Conservation (phyloP, 805 yeast genomes). For the Saturnispora bothae region DNA sequence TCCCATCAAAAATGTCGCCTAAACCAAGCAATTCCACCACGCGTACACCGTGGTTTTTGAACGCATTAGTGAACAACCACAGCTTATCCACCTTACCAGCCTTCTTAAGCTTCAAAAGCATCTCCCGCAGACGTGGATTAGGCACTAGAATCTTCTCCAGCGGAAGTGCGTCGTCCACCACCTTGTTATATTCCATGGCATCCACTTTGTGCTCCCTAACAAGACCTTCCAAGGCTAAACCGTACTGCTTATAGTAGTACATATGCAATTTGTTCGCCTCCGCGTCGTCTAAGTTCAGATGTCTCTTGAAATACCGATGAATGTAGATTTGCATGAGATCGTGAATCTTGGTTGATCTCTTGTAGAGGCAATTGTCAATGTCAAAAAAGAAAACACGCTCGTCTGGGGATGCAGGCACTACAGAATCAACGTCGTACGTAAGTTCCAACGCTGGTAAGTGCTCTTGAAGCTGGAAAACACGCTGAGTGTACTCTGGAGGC, state of each 20-base stretch:
- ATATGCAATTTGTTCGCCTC: slow-evolving; percentile 66
- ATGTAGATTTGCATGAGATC: slow-evolving; percentile 83
- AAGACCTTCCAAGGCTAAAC: slow-evolving; percentile 87
- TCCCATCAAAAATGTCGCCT: slow-evolving; percentile 90
- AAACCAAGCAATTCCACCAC: slow-evolving; percentile 72
- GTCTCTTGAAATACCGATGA: slow-evolving; percentile 65
- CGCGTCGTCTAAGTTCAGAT: slow-evolving; percentile 50
- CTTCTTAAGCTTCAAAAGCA: slow-evolving; percentile 36
- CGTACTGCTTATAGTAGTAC: slow-evolving; percentile 75
- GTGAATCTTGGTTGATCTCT: slow-evolving; percentile 63
- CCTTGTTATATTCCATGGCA: slow-evolving; percentile 77
- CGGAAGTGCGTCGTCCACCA: slow-evolving; percentile 90
- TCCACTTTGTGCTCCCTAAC: slow-evolving; percentile 61
- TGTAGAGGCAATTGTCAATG: slow-evolving; percentile 86
- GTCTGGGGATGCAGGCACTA: slow-evolving; percentile 17
- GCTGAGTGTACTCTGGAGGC: not conserved
- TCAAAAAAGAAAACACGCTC: slow-evolving; percentile 63
- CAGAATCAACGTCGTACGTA: slow-evolving; percentile 23
- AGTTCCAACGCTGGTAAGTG: slow-evolving; percentile 20
- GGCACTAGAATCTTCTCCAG: slow-evolving; percentile 68
- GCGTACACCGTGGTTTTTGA: slow-evolving; percentile 78
- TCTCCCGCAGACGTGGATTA: slow-evolving; percentile 40
- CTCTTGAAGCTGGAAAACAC: not conserved
- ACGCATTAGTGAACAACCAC: slow-evolving; percentile 95
- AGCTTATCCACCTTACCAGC: slow-evolving; percentile 50